Percentiles rank a stretch among this genome's conserved stretches.
Evolutionary conservation across 2,329 filamentous ascomycete genomes (phyloP).

Genomic region (Colletotrichum musae): DNA sequence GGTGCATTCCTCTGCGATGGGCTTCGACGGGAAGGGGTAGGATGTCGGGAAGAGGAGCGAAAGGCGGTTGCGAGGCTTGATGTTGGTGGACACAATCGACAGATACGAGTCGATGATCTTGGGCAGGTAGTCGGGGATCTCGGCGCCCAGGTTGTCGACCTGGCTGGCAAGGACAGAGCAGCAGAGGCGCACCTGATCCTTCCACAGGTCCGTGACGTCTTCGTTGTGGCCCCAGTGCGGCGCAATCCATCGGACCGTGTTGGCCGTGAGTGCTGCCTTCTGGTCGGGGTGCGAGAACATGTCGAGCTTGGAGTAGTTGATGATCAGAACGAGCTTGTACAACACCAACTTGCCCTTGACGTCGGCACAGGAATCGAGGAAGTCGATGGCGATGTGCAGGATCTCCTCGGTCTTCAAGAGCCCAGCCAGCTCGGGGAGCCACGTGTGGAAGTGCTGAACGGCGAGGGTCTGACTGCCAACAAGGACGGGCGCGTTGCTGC

Average conservation of each 20-base stretch:
- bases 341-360: conserved; percentile 93
- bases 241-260: conserved; percentile 90
- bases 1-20: conserved; percentile 70
- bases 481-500: conserved; percentile 84
- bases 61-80: conserved; percentile 74
- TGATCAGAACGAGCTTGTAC: conserved; percentile 92
- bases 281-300: conserved; percentile 87
- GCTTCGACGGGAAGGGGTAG: conserved; percentile 88
- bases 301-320: conserved; percentile 88
- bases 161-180: conserved; percentile 94
- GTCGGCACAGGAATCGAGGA: conserved; percentile 89
- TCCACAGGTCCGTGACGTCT: conserved; percentile 86
- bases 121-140: conserved; percentile 90
- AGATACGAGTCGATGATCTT: conserved; percentile 93
- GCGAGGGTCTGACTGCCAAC: conserved; percentile 95
- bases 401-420: conserved; percentile 88
- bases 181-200: conserved; percentile 92
- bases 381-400: conserved; percentile 90
- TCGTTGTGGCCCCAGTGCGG: conserved; percentile 90
- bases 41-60: conserved; percentile 91
- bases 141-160: conserved; percentile 81
- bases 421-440: conserved; percentile 90
- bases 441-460: conserved; percentile 96
- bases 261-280: conserved; percentile 79
- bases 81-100: conserved; percentile 73